Conservation (phyloP, 73 alveolate species). For the Paramecium pentaurelia region DNA sequence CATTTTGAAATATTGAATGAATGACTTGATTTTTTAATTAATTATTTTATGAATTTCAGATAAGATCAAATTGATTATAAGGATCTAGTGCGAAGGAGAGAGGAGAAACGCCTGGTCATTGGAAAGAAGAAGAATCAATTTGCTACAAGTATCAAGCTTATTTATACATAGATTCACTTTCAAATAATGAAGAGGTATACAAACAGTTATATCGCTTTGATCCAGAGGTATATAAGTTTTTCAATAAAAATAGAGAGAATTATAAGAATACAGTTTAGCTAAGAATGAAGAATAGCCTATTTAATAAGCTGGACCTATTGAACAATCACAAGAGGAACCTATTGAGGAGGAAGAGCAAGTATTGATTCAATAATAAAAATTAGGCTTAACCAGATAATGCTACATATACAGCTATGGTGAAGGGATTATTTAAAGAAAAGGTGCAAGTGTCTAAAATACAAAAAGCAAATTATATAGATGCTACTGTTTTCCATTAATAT, state of each 20-base stretch:
- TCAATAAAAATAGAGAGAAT: neutral
- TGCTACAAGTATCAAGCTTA: neutral
- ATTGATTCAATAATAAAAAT: neutral
- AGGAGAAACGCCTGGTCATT: neutral
- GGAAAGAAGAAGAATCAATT: constrained; percentile 31
- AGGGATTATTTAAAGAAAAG: constrained; percentile 18
- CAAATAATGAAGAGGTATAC: constrained; percentile 39
- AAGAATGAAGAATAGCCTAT: neutral
- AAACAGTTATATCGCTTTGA: constrained; percentile 46
- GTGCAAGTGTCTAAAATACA: constrained; percentile 26
- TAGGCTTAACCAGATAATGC: neutral
- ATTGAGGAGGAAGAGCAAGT: constrained; percentile 4
- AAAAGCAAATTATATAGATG: constrained; percentile 41
- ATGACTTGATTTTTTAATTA: neutral
- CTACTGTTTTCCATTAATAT: constrained; percentile 26
- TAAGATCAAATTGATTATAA: constrained; percentile 41
- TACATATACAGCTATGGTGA: neutral
- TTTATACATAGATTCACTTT: neutral
- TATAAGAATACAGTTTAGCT: neutral
- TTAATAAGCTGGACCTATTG: neutral
- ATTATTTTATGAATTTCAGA: constrained; percentile 22
- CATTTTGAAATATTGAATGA: neutral
- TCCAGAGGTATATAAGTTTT: neutral
- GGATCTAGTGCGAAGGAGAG: constrained; percentile 10
- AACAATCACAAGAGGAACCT: neutral